Conservation (phyloP, 768 basidiomycete genomes). For the Tricholoma furcatifolium region DNA sequence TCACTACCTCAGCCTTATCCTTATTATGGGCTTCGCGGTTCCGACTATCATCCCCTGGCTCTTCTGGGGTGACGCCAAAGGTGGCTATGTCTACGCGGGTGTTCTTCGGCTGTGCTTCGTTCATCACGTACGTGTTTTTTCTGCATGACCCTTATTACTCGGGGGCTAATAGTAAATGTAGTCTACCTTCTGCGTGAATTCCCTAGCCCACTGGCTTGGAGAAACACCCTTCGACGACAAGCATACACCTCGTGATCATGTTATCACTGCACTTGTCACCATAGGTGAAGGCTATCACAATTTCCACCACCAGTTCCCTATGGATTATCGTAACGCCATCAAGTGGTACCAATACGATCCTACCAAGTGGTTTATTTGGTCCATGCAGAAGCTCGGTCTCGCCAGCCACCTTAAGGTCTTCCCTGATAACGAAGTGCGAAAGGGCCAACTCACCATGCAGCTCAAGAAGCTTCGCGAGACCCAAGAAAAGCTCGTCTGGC, state of each 20-base stretch:
- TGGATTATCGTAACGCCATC: slow-evolving; percentile 97
- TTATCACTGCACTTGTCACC: slow-evolving; percentile 86
- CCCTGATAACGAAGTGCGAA: slow-evolving; percentile 64
- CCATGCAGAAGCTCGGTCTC: slow-evolving; percentile 56
- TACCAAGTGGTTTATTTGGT: slow-evolving; percentile 89
- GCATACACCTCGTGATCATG: slow-evolving; percentile 87
- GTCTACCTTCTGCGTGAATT: slow-evolving; percentile 98
- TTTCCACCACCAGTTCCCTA: slow-evolving; percentile 96
- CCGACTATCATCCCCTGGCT: slow-evolving; percentile 80
- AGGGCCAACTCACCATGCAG: slow-evolving; percentile 93
- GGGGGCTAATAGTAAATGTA: slow-evolving; percentile 22
- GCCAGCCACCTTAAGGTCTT: slow-evolving; percentile 70
- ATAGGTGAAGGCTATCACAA: slow-evolving; percentile 98
- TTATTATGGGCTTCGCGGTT: slow-evolving; percentile 68
- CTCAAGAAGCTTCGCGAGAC: slow-evolving; percentile 81
- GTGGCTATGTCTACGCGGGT: slow-evolving; percentile 86
- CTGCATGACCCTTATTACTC: slow-evolving; percentile 5
- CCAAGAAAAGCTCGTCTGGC: slow-evolving; percentile 79
- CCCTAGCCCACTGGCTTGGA: slow-evolving; percentile 94
- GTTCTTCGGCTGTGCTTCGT: slow-evolving; percentile 79
- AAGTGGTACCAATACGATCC: slow-evolving; percentile 94
- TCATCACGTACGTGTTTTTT: slow-evolving; percentile 65
- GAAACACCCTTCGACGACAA: slow-evolving; percentile 94
- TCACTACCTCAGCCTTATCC: slow-evolving; percentile 69
- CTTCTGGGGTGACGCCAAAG: slow-evolving; percentile 81